A percentile compares a stretch with the other conserved stretches of the same genome.
Evolutionary conservation across 768 basidiomycete species (phyloP).

Genomic region (Nevesoporus exiguus): DNA sequence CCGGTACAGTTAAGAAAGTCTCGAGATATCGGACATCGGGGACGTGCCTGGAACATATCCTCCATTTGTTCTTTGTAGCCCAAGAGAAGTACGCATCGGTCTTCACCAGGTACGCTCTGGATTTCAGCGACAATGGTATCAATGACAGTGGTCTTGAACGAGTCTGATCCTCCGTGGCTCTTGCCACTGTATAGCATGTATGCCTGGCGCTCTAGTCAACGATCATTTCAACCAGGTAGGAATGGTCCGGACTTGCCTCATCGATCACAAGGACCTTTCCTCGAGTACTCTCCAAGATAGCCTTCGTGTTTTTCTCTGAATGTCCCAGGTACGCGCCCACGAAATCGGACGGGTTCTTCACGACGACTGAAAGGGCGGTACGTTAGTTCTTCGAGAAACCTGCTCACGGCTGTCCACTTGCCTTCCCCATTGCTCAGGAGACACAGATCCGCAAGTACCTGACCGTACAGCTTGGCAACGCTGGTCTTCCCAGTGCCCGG

Average conservation of each 20-base stretch:
- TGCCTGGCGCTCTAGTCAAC: slow-evolving; percentile 4
- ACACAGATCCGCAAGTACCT: slow-evolving; percentile 55
- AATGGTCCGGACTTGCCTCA: slow-evolving; percentile 42
- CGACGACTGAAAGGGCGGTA: slow-evolving; percentile 42
- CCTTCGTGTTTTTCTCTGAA: slow-evolving; percentile 64
- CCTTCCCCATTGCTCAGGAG: slow-evolving; percentile 75
- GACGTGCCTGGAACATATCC: slow-evolving; percentile 69
- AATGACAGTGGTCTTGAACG: slow-evolving; percentile 64
- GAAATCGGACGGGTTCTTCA: slow-evolving; percentile 70
- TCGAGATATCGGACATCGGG: neutral
- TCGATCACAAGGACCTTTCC: slow-evolving; percentile 73
- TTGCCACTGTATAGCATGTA: slow-evolving; percentile 52
- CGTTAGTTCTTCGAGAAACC: neutral
- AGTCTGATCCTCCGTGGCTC: slow-evolving; percentile 36
- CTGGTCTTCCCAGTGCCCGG: slow-evolving; percentile 74
- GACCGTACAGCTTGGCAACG: slow-evolving; percentile 64
- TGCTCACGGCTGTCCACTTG: slow-evolving; percentile 14
- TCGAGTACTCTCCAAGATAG: slow-evolving; percentile 51
- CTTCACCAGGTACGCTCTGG: slow-evolving; percentile 65
- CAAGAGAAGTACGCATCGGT: slow-evolving; percentile 61
- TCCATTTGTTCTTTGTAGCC: slow-evolving; percentile 65
- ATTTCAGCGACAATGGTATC: slow-evolving; percentile 76
- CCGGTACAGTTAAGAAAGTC: neutral
- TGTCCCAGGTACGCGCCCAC: slow-evolving; percentile 55
- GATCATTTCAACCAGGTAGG: neutral